Percentiles rank a stretch among this genome's conserved stretches.
Evolutionary conservation across 352 stramenopile species (phyloP).

Genomic region (Globisporangium middletonii): DNA sequence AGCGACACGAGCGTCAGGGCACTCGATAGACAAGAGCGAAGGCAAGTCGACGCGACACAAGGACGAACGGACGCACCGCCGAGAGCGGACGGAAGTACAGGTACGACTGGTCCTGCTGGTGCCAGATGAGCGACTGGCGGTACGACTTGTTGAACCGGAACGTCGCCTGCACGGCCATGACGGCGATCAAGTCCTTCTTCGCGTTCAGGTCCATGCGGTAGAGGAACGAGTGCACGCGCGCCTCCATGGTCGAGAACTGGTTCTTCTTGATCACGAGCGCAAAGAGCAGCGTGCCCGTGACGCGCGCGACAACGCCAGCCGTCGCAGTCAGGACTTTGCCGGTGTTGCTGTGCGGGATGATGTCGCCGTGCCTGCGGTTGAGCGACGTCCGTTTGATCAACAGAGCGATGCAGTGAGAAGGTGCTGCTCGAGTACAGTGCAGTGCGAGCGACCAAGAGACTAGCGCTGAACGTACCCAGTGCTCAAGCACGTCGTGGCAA

Average conservation of each 20-base stretch:
- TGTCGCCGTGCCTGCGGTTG: constrained; percentile 33
- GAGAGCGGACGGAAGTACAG: constrained; percentile 58
- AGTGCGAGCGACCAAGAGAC: not conserved
- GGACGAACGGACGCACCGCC: constrained; percentile 20
- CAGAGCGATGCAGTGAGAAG: no score
- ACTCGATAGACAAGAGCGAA: not conserved
- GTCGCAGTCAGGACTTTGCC: constrained; percentile 25
- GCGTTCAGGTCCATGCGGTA: constrained; percentile 52
- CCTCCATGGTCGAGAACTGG: constrained; percentile 54
- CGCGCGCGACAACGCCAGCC: constrained; percentile 23
- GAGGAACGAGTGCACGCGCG: constrained; percentile 56
- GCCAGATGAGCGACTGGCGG: constrained; percentile 54
- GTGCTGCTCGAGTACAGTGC: not conserved
- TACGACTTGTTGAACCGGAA: constrained; percentile 68
- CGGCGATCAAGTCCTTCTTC: constrained; percentile 56
- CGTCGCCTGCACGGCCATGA: constrained; percentile 64
- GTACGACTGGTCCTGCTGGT: constrained; percentile 40
- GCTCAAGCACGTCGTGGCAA: constrained; percentile 38
- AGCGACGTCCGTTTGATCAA: not conserved
- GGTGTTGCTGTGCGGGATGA: constrained; percentile 21
- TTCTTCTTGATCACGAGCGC: constrained; percentile 62
- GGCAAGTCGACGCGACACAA: no score
- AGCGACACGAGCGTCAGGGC: not conserved
- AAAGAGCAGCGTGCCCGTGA: constrained; percentile 41
- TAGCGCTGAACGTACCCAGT: constrained; percentile 22